These are phyloP conservation scores for Lipomyces starkeyi DNA, from an alignment of 805 yeast genomes.

Conservation along the genomic window DNA sequence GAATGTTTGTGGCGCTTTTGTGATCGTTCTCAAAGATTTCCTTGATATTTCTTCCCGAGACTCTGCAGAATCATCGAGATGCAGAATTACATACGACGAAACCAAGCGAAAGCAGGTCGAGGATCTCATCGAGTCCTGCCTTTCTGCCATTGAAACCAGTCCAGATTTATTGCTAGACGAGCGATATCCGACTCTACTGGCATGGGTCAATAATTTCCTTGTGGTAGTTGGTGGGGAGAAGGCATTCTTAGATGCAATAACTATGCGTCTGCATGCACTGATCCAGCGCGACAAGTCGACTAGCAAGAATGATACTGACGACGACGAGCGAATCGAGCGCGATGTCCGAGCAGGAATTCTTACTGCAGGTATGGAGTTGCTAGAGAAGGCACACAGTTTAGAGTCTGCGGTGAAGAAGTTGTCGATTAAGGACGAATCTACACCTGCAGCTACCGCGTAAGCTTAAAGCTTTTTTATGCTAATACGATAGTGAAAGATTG, in stretches of 20 bases:
- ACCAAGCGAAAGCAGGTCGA: slow-evolving; percentile 24
- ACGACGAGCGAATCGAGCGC: slow-evolving; percentile 32
- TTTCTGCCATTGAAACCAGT: slow-evolving; percentile 19
- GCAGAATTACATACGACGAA: slow-evolving; percentile 19
- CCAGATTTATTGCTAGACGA: slow-evolving; percentile 24
- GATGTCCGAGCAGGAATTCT: slow-evolving; percentile 26
- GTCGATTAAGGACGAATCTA: neutral
- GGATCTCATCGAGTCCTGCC: slow-evolving; percentile 20
- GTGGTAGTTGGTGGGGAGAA: slow-evolving; percentile 22
- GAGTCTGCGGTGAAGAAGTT: slow-evolving; percentile 1
- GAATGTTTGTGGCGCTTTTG: slow-evolving; percentile 61
- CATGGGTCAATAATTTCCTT: slow-evolving; percentile 37
- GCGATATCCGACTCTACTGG: slow-evolving; percentile 23
- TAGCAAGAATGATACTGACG: slow-evolving; percentile 17
- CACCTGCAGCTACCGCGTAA: neutral
- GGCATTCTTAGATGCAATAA: slow-evolving; percentile 14
- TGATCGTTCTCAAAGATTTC: slow-evolving; percentile 74
- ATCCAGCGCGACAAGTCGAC: slow-evolving; percentile 13
- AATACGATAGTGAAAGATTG: neutral
- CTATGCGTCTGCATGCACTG: slow-evolving; percentile 15
- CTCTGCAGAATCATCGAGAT: neutral
- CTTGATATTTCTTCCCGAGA: slow-evolving; percentile 8
- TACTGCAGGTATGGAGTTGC: slow-evolving; percentile 14
- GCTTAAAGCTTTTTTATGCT: neutral
- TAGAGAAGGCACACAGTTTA: slow-evolving; percentile 2